phyloP scores from a whole-genome alignment of 2,329 filamentous ascomycete species.

The Nemania serpens region DNA sequence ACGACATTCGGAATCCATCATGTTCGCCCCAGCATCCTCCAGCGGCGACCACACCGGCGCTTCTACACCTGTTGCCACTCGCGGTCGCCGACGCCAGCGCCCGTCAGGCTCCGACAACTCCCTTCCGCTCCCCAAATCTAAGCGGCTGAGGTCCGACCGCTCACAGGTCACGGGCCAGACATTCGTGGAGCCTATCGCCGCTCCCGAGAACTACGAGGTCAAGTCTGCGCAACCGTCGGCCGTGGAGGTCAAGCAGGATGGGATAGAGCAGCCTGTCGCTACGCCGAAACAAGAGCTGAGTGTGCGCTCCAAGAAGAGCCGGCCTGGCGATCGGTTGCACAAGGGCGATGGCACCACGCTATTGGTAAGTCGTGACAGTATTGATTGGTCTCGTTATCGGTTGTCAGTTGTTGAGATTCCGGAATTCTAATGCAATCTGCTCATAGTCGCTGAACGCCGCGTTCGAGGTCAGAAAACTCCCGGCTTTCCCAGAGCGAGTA shows the following conservation, averaged over 20 bases:
- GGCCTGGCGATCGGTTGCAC: slow-evolving; percentile 63
- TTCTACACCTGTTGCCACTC: slow-evolving; percentile 54
- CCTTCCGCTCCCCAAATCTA: slow-evolving; percentile 64
- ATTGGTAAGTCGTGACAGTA: slow-evolving; percentile 58
- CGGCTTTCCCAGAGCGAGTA: slow-evolving; percentile 78
- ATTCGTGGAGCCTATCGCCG: slow-evolving; percentile 55
- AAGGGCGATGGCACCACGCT: slow-evolving; percentile 72
- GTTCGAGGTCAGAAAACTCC: slow-evolving; percentile 84
- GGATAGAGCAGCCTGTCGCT: slow-evolving; percentile 48
- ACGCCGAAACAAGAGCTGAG: slow-evolving; percentile 57
- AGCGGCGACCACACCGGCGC: slow-evolving; percentile 48
- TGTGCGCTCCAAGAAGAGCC: slow-evolving; percentile 65
- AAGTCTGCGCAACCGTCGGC: slow-evolving; percentile 57
- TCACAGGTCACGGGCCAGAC: slow-evolving; percentile 59
- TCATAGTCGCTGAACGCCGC: slow-evolving; percentile 78
- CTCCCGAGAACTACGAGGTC: slow-evolving; percentile 60
- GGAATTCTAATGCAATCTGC: slow-evolving; percentile 19
- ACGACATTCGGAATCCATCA: slow-evolving; percentile 40
- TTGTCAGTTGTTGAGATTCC: not conserved
- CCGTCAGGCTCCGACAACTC: slow-evolving; percentile 60
- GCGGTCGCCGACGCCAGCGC: slow-evolving; percentile 65
- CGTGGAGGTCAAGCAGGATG: slow-evolving; percentile 52
- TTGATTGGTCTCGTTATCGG: not conserved
- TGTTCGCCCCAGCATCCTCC: slow-evolving; percentile 64
- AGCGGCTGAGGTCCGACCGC: slow-evolving; percentile 58